These are phyloP conservation scores for Claviceps sp. DNA, from an alignment of 2,329 filamentous ascomycete genomes.

Conservation along the genomic window DNA sequence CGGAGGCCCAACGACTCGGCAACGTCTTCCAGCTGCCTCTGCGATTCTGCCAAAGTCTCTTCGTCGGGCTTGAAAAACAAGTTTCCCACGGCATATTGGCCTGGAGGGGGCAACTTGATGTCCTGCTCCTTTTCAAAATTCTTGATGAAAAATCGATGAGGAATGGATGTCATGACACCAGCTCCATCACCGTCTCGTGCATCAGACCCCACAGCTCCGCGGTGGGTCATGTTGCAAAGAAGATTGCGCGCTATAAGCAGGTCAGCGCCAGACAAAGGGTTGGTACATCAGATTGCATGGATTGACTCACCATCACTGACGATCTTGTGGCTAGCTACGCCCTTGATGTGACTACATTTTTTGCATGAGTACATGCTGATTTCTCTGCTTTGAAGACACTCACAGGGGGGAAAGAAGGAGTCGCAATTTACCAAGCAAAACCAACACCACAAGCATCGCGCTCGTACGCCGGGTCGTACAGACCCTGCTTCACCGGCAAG, in stretches of 20 bases:
- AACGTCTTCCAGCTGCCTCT: conserved; percentile 86
- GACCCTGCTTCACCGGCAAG: conserved; percentile 93
- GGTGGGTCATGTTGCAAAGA: conserved; percentile 99
- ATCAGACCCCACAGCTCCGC: conserved; percentile 94
- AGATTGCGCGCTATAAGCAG: conserved; percentile 40
- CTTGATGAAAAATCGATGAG: conserved; percentile 96
- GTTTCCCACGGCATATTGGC: conserved; percentile 95
- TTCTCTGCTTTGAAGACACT: neutral
- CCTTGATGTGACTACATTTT: conserved; percentile 77
- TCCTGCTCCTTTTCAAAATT: conserved; percentile 89
- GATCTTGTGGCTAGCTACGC: conserved; percentile 93
- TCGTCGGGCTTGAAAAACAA: conserved; percentile 97
- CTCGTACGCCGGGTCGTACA: conserved; percentile 91
- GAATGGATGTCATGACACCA: conserved; percentile 98
- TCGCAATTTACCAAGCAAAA: conserved; percentile 80
- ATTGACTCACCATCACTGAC: conserved; percentile 76
- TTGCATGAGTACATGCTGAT: neutral
- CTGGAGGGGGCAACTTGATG: conserved; percentile 72
- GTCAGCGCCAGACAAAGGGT: conserved; percentile 1
- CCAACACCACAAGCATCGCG: conserved; percentile 99
- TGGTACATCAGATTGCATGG: neutral
- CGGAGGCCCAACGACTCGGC: conserved; percentile 77
- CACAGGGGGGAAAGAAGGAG: neutral
- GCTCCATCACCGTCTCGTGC: conserved; percentile 95
- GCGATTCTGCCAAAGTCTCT: conserved; percentile 79